Conservation (phyloP, 768 basidiomycete genomes). For the Kwoniella heveanensis region DNA sequence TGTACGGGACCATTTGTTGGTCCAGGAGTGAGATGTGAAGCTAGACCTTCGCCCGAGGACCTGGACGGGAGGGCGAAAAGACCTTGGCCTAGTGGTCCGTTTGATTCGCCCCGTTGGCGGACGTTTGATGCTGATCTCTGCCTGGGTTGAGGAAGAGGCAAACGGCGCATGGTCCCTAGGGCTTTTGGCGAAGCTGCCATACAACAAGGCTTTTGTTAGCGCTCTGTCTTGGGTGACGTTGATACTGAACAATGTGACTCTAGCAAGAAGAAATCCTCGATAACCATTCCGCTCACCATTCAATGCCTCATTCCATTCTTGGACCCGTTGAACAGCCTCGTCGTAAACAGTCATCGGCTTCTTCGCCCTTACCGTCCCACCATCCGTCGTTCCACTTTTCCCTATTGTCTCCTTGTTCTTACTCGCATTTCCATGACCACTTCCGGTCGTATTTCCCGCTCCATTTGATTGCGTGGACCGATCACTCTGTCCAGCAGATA, state of each 20-base stretch:
- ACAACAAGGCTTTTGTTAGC: no score
- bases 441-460: not conserved
- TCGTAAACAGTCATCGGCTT: constrained; percentile 69
- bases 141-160: constrained; percentile 29
- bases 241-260: no score
- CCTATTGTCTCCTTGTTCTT: not conserved
- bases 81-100: constrained; percentile 3
- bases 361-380: constrained; percentile 56
- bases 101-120: constrained; percentile 6
- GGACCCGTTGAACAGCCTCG: constrained; percentile 89
- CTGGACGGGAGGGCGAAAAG: constrained; percentile 31
- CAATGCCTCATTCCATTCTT: constrained; percentile 98
- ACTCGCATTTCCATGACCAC: not conserved
- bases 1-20: constrained; percentile 10
- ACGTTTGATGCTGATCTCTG: constrained; percentile 21
- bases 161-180: constrained; percentile 39
- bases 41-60: constrained; percentile 44
- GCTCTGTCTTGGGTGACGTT: no score
- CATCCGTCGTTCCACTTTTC: constrained; percentile 35
- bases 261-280: no score
- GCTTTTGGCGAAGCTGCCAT: constrained; percentile 53
- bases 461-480: not conserved
- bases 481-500: constrained; percentile 4
- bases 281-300: constrained; percentile 76
- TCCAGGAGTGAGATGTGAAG: constrained; percentile 30